Evolutionary conservation across 2,329 filamentous ascomycete species (phyloP).

Genomic region (Claviceps purpurea): DNA sequence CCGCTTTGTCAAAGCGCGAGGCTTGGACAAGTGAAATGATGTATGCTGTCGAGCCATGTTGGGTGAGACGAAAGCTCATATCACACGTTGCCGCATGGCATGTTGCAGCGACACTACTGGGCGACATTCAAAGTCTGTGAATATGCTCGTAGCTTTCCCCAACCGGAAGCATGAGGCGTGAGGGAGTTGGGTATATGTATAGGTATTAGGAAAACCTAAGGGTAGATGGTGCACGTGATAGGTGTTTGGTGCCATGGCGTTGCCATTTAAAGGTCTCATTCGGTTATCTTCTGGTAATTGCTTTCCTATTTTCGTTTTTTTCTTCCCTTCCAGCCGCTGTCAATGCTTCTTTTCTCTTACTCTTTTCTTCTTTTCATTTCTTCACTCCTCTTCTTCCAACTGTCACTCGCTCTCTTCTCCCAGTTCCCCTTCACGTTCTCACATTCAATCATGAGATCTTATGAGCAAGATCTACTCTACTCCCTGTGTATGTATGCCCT

Average conservation of each 20-base stretch:
- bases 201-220: neutral
- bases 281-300: neutral
- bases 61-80: no score
- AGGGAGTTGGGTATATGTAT: neutral
- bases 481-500: no score
- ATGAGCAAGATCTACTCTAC: no score
- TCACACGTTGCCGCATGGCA: no score
- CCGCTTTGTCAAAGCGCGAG: conserved; percentile 44
- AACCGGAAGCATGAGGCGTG: neutral
- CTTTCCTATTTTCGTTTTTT: neutral
- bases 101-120: no score
- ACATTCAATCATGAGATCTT: no score
- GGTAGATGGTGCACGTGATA: neutral
- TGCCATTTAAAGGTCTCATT: neutral
- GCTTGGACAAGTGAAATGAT: conserved; percentile 33
- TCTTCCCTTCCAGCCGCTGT: neutral
- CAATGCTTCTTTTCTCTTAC: neutral
- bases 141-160: neutral
- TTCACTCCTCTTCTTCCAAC: no score
- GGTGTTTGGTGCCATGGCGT: neutral
- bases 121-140: neutral
- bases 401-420: no score
- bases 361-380: neutral
- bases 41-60: neutral
- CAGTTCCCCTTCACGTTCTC: no score